Percentiles rank a stretch among this genome's conserved stretches.
phyloP scores from a whole-genome alignment of 805 yeast genomes.

The Metschnikowia matae region DNA sequence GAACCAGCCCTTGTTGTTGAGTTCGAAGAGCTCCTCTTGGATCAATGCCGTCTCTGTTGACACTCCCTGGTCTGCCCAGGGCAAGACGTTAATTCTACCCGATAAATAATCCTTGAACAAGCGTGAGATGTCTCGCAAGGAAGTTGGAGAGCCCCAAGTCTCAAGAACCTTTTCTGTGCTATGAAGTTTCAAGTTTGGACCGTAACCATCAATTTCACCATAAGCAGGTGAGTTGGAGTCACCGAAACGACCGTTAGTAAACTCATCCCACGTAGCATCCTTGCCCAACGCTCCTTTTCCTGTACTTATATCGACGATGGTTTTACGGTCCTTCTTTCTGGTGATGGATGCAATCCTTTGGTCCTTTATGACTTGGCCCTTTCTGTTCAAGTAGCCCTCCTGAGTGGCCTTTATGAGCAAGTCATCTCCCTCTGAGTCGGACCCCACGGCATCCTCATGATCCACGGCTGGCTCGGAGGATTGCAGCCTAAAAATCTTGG shows the following conservation, averaged over 20 bases:
- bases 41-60: constrained; percentile 88
- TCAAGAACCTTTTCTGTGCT: constrained; percentile 57
- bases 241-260: constrained; percentile 93
- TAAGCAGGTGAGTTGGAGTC: constrained; percentile 94
- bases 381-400: constrained; percentile 19
- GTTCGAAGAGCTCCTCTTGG: constrained; percentile 80
- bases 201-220: constrained; percentile 97
- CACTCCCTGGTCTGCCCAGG: constrained; percentile 88
- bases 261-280: constrained; percentile 96
- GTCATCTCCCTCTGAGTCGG: constrained; percentile 34
- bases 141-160: constrained; percentile 78
- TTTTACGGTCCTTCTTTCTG: constrained; percentile 39
- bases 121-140: constrained; percentile 53
- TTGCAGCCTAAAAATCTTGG: constrained; percentile 20
- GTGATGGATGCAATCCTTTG: constrained; percentile 23
- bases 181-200: constrained; percentile 80
- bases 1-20: constrained; percentile 72
- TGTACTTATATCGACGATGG: constrained; percentile 69
- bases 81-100: constrained; percentile 70
- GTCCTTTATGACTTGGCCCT: constrained; percentile 36
- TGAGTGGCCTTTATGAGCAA: constrained; percentile 18
- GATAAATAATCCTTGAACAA: constrained; percentile 71
- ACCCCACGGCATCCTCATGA: constrained; percentile 34
- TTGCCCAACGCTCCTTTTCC: constrained; percentile 83
- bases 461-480: constrained; percentile 17